Evolutionary conservation across 2,329 filamentous ascomycete genomes (phyloP).

Genomic region (Ceratocystis cubensis): DNA sequence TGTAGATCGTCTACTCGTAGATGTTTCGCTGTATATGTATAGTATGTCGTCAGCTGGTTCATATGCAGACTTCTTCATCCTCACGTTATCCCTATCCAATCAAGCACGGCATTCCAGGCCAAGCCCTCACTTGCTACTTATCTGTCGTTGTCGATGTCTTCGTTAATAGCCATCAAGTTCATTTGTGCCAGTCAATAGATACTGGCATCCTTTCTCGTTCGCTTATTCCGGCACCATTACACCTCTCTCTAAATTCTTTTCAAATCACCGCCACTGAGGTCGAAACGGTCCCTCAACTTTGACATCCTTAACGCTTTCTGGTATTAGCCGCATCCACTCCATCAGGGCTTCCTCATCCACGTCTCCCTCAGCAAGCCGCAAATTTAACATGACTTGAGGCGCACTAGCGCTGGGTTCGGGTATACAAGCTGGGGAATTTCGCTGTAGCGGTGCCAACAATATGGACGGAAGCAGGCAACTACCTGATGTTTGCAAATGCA

Average conservation of each 20-base stretch:
- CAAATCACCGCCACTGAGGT: constrained; percentile 17
- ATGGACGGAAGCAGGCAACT: constrained; percentile 44
- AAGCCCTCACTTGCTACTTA: not conserved
- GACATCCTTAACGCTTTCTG: constrained; percentile 43
- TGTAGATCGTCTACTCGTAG: too few species aligned
- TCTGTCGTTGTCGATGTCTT: not conserved
- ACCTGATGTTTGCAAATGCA: constrained; percentile 44
- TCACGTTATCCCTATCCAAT: too few species aligned
- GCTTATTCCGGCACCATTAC: not conserved
- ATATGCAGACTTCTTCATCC: not conserved
- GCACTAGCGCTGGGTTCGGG: constrained; percentile 35
- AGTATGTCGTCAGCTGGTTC: not conserved
- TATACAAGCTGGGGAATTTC: constrained; percentile 29
- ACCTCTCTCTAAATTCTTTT: constrained; percentile 7
- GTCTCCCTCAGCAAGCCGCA: constrained; percentile 40
- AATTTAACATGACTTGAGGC: constrained; percentile 38
- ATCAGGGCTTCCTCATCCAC: constrained; percentile 43
- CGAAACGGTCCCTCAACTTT: constrained; percentile 41
- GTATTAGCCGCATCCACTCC: constrained; percentile 47
- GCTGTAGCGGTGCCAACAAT: constrained; percentile 39
- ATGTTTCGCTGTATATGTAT: not conserved
- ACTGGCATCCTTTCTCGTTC: constrained; percentile 4
- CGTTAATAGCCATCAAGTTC: constrained; percentile 8
- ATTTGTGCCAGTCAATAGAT: not conserved
- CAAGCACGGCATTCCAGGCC: too few species aligned